Conservation (phyloP, 2,329 filamentous ascomycete species). For the Hypocrella siamensis region DNA sequence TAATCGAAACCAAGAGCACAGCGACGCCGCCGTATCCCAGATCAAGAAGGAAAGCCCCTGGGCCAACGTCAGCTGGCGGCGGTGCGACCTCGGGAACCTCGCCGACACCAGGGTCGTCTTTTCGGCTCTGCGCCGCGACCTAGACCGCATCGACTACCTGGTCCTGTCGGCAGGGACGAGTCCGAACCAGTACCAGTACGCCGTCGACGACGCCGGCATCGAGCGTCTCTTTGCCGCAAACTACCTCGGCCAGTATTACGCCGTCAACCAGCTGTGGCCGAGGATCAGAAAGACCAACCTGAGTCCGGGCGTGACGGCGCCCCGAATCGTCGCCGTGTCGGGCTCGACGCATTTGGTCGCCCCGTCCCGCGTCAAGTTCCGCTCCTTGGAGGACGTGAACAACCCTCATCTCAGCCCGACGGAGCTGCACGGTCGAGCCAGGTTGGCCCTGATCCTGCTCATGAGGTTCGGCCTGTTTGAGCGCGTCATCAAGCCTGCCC, state of each 20-base stretch:
- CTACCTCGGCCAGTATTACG: constrained; percentile 28
- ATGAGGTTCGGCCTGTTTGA: constrained; percentile 23
- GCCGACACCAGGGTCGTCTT: constrained; percentile 22
- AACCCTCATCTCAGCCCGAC: constrained; percentile 15
- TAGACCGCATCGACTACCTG: constrained; percentile 24
- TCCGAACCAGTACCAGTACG: constrained; percentile 25
- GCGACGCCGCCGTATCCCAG: constrained; percentile 11
- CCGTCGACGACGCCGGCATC: constrained; percentile 20
- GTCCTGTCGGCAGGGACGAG: constrained; percentile 26
- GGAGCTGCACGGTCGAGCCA: constrained; percentile 23
- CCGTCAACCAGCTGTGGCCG: constrained; percentile 24
- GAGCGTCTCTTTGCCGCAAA: constrained; percentile 29
- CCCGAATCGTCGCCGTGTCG: constrained; percentile 23
- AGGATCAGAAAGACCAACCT: constrained; percentile 23
- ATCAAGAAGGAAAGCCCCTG: constrained; percentile 11
- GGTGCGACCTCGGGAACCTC: constrained; percentile 24
- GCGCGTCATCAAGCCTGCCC: constrained; percentile 24
- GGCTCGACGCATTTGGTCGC: constrained; percentile 24
- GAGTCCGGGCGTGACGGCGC: constrained; percentile 15
- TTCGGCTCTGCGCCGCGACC: constrained; percentile 14
- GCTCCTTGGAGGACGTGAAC: constrained; percentile 25
- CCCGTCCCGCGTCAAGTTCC: constrained; percentile 20
- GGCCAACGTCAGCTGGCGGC: constrained; percentile 21
- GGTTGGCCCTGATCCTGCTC: constrained; percentile 25
- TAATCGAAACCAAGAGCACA: constrained; percentile 17